A percentile compares a stretch with the other conserved stretches of the same genome.
Evolutionary conservation across 2,329 filamentous ascomycete genomes (phyloP).

Genomic region (Talaromyces sp.): DNA sequence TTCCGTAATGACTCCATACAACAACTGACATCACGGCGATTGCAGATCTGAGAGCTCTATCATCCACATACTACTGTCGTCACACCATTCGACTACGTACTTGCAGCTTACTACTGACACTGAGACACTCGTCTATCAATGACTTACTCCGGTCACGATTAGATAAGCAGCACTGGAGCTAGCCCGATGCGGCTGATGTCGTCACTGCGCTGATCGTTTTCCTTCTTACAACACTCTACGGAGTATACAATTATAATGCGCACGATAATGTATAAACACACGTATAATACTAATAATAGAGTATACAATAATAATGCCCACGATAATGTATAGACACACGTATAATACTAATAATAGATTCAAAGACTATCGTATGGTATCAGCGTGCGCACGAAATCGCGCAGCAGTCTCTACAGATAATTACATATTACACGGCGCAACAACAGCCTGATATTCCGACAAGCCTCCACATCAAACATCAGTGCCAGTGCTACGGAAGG

Average conservation of each 20-base stretch:
- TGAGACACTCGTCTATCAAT: neutral
- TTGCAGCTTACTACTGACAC: neutral
- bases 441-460: neutral
- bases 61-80: neutral
- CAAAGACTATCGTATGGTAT: neutral
- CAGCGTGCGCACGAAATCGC: neutral
- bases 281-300: too few relatives aligned
- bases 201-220: neutral
- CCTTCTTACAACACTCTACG: neutral
- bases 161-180: neutral
- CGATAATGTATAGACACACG: too few relatives aligned
- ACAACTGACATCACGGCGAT: too few relatives aligned
- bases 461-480: conserved; percentile 57
- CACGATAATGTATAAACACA: too few relatives aligned
- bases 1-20: too few relatives aligned
- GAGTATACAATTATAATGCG: neutral
- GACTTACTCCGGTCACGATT: neutral
- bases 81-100: neutral
- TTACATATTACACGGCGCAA: neutral
- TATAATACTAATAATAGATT: too few relatives aligned
- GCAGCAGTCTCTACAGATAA: neutral
- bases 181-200: neutral
- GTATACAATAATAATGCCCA: too few relatives aligned
- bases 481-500: conserved; percentile 89
- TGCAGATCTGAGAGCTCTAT: too few relatives aligned